Conservation (phyloP, 495 filamentous ascomycete genomes). For the Aspergillus cavernicola region DNA sequence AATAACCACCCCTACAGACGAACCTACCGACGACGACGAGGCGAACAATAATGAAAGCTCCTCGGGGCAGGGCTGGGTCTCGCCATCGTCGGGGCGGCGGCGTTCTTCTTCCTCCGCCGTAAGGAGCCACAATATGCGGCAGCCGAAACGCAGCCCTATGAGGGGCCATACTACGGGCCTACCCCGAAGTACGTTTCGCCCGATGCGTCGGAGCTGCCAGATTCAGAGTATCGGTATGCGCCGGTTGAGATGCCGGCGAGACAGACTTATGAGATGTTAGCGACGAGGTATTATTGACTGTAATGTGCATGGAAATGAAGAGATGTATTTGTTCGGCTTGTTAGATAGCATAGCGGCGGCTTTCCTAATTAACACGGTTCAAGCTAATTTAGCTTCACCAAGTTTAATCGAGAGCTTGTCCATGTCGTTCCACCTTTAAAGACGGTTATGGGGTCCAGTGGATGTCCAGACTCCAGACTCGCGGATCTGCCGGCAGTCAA, state of each 20-base stretch:
- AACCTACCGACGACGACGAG: too few species aligned
- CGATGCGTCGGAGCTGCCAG: not conserved
- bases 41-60: too few species aligned
- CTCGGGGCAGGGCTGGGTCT: too few species aligned
- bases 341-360: not conserved
- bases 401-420: slow-evolving; percentile 1
- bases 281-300: not conserved
- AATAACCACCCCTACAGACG: too few species aligned
- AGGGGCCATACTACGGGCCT: not conserved
- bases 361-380: too few species aligned
- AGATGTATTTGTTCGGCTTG: not conserved
- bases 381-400: not conserved
- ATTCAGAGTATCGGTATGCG: not conserved
- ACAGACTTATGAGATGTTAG: not conserved
- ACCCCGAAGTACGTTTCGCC: not conserved
- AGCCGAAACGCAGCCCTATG: not conserved
- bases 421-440: not conserved
- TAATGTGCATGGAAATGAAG: not conserved
- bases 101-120: not conserved
- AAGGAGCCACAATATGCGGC: not conserved
- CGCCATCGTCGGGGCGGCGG: too few species aligned
- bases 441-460: not conserved
- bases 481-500: not conserved
- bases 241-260: not conserved
- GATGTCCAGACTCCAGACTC: not conserved